A percentile compares a stretch with the other conserved stretches of the same genome.
phyloP scores from a whole-genome alignment of 2,329 filamentous ascomycete species.

The Aspergillus pseudoterreus region DNA sequence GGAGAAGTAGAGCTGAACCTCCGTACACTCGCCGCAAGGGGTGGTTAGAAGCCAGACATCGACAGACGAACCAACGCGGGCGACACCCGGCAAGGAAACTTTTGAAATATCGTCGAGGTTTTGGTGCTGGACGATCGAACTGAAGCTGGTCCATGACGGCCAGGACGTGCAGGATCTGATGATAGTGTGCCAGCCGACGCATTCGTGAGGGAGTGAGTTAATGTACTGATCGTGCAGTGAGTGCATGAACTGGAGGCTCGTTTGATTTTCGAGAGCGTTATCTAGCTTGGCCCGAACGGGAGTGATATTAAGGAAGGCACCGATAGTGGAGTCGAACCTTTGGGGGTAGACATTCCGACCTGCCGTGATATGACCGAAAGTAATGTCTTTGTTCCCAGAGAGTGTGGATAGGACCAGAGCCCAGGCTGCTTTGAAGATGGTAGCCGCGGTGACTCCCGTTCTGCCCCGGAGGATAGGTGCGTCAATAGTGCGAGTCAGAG shows the following conservation, averaged over 20 bases:
- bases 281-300: slow-evolving; percentile 15
- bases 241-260: slow-evolving; percentile 41
- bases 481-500: neutral
- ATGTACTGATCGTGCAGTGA: slow-evolving; percentile 49
- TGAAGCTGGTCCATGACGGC: slow-evolving; percentile 53
- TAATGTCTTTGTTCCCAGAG: slow-evolving; percentile 48
- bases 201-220: slow-evolving; percentile 47
- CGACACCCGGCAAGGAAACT: too few relatives aligned
- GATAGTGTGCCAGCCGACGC: slow-evolving; percentile 49
- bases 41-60: too few relatives aligned
- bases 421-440: slow-evolving; percentile 57
- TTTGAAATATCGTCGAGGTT: slow-evolving; percentile 11
- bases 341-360: slow-evolving; percentile 44
- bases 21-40: too few relatives aligned
- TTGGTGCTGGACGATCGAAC: slow-evolving; percentile 53
- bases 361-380: slow-evolving; percentile 56
- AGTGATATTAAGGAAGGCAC: slow-evolving; percentile 19
- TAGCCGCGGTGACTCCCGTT: slow-evolving; percentile 16
- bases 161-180: slow-evolving; percentile 52
- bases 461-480: neutral
- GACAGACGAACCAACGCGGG: too few relatives aligned
- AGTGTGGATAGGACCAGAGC: slow-evolving; percentile 53
- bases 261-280: slow-evolving; percentile 22
- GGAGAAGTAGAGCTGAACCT: too few relatives aligned
- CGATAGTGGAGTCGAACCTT: slow-evolving; percentile 18